Conservation (phyloP, 2,329 filamentous ascomycete genomes). For the Penicillium sp. region DNA sequence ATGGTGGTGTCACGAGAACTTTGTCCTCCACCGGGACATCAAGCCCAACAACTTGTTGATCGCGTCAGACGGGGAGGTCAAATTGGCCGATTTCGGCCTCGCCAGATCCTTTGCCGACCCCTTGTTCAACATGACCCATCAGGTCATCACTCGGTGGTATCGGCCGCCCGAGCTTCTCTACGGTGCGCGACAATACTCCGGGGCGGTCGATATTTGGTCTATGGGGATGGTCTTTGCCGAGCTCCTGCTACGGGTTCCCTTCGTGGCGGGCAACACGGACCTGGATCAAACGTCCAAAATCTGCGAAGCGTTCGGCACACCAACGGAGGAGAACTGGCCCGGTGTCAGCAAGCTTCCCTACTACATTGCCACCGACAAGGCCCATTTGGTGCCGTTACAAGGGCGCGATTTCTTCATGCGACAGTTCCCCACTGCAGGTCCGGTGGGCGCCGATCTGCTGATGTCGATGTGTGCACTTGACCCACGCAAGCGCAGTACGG, state of each 20-base stretch:
- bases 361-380: constrained; percentile 62
- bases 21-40: constrained; percentile 90
- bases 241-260: constrained; percentile 71
- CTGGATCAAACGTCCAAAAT: constrained; percentile 79
- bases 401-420: constrained; percentile 63
- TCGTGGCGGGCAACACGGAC: constrained; percentile 74
- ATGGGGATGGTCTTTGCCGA: constrained; percentile 90
- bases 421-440: constrained; percentile 70
- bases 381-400: constrained; percentile 49
- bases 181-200: constrained; percentile 78
- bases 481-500: constrained; percentile 73
- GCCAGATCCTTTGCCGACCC: constrained; percentile 84
- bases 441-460: constrained; percentile 76
- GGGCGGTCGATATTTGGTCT: constrained; percentile 88
- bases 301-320: constrained; percentile 75
- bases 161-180: constrained; percentile 88
- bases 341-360: constrained; percentile 71
- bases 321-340: constrained; percentile 90
- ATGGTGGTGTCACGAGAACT: constrained; percentile 95
- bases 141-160: constrained; percentile 96
- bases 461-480: constrained; percentile 78
- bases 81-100: constrained; percentile 94
- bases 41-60: constrained; percentile 98
- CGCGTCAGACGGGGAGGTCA: constrained; percentile 82
- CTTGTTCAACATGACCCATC: constrained; percentile 76